A percentile compares a stretch with the other conserved stretches of the same genome.
Conservation (phyloP, 208 protist species). For the Trypanosoma theileri region DNA sequence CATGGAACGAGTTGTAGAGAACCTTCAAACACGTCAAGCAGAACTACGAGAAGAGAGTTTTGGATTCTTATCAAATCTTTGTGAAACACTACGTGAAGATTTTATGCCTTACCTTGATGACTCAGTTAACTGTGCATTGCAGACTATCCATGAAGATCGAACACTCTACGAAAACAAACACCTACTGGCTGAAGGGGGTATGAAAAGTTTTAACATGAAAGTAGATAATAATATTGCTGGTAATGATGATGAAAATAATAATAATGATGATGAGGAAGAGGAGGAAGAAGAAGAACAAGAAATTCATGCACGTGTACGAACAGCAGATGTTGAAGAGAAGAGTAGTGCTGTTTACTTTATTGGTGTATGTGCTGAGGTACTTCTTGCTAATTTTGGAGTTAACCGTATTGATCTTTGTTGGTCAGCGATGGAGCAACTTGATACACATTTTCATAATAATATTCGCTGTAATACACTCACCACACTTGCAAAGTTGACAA, state of each 20-base stretch:
- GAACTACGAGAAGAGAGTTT: constrained; percentile 82
- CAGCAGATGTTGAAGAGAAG: constrained; percentile 86
- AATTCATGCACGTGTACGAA: constrained; percentile 69
- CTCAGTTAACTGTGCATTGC: constrained; percentile 54
- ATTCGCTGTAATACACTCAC: constrained; percentile 68
- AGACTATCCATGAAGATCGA: constrained; percentile 67
- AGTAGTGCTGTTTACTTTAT: constrained; percentile 74
- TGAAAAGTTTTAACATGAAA: constrained; percentile 22
- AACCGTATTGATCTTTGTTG: constrained; percentile 55
- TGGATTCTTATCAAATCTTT: constrained; percentile 82
- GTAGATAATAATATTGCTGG: constrained; percentile 25
- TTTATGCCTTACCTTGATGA: constrained; percentile 72
- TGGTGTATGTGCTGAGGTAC: constrained; percentile 75
- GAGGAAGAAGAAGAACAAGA: constrained; percentile 50
- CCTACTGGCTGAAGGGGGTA: constrained; percentile 45
- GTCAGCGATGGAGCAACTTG: constrained; percentile 42
- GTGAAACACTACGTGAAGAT: constrained; percentile 62
- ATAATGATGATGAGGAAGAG: constrained; percentile 24
- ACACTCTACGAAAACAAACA: constrained; percentile 64
- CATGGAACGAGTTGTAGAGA: constrained; percentile 63
- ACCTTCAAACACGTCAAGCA: constrained; percentile 49
- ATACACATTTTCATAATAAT: constrained; percentile 61
- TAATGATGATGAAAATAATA: constrained; percentile 32
- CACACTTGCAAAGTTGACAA: constrained; percentile 60
- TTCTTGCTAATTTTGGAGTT: constrained; percentile 46